Base-by-base conservation (phyloP, 208 protist species). In the Trypanosoma congolense region DNA sequence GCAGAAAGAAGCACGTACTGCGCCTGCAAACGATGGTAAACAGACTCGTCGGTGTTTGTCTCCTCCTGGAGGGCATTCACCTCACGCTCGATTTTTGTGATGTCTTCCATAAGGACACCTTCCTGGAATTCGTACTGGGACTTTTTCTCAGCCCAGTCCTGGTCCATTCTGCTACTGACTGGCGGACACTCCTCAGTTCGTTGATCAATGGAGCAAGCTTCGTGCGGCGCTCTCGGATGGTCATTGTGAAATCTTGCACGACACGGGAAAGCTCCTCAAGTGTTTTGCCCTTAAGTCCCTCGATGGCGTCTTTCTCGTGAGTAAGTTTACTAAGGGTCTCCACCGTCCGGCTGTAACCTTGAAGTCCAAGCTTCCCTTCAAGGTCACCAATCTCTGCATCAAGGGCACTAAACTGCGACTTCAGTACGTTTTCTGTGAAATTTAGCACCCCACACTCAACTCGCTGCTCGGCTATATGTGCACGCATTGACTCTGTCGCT, bases 221-320 rank as follows among this genome's bases (percentile, higher is more conserved):
- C 2, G 76, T 92, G 41, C 87, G 80, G 21, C 81, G 70, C 30
- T 96, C 87, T 41, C 83, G 83, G 48, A 96, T 90, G 16, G 82
- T 74, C 33, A 84, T 63, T 28, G 74, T 87, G 48, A 96, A 92
- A 35, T 93, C 82, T 58, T 92, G 80, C 68, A 93, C 86, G 6
- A 96, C 87, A 21, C 68, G 70, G 29, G 89, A 90, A 33, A 96
- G 82, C 69, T 96, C 80, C 56, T 96, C 85, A 4, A 96, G 65
- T 24, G 85, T 96, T 61, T 90, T 87, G 21, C 85, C 83, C 68
- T 96, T 96, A 10, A 90, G 47, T 70, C 84, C 81, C 63, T 96
- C 86, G 28, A 93, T 74, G 4, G 74, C 71, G 55, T 93, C 74
- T 63, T 90, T 90, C 73, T 96, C 80, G 29, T 77, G 65, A 4